Base-by-base conservation (phyloP, 2,329 filamentous ascomycete genomes). In the Phialophora expanda region DNA sequence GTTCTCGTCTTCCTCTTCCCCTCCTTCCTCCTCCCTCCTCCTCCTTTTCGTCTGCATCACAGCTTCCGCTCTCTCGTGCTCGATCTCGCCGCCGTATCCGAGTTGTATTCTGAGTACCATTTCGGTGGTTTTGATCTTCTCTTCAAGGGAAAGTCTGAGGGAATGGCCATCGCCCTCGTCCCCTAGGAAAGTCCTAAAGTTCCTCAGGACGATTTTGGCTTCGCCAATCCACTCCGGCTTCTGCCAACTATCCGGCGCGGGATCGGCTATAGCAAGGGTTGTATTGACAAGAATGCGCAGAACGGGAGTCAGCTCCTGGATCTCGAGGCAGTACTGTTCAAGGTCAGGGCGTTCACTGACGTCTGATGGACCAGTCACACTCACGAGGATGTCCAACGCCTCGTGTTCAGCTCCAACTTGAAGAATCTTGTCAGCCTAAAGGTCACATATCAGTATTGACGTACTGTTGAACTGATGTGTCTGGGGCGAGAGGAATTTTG, bases 281-380 rank as follows among this genome's bases (percentile, higher is more conserved):
- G 53, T 55, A n/a, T 55, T 55, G 11, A 55, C 53, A 34, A 32
- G 24, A 4, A 55, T 55, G 24, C 53, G 53, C 8, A 55, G 28
- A 4, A 28, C 17, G 24, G 53, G 24, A 17, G 24, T 30, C 17
- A 55, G 28, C 28, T 55, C 53, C 17, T 55, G 53, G 28, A 55
- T 32, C 17, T 55, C 53, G 24, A 55, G 53, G 28, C 34, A 20
- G 28, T 55, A 55, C 53, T 55, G 28, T 55, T 11, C 6, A 20
- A n/a, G 1, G 53, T 55, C 17, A 55, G 53, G 7, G 26, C 22
- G 22, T 26, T 22, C 24, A 51, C 20, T 3, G 48, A 51, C n/a
- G 14, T 6, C 17, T 17, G 44, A 26, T 0, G 12, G 26, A 28
- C 9, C 34, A 2, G 7, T 22, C 12, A 12, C 22, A 34, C 26